A percentile compares a stretch with the other conserved stretches of the same genome.
Conservation (phyloP, 176 grass and related monocot genomes). For the Bromus sterilis region DNA sequence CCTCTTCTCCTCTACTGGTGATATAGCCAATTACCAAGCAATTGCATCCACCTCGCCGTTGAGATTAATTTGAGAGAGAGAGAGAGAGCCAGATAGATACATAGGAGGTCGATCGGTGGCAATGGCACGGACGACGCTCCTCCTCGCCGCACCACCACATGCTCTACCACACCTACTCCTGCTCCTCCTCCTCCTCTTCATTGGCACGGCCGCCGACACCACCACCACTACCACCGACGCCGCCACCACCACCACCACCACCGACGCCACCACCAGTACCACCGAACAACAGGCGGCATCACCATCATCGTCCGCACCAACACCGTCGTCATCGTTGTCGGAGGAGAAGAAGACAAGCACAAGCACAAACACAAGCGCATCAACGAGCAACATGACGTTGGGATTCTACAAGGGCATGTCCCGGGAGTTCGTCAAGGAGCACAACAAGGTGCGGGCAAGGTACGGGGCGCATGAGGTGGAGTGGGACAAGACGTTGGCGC, state of each 20-base stretch:
- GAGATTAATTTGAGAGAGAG: neutral
- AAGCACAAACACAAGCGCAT: too few relatives aligned
- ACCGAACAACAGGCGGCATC: neutral
- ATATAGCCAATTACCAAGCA: neutral
- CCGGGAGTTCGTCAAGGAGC: constrained; percentile 12
- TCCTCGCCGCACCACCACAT: neutral
- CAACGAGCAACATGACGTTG: too few relatives aligned
- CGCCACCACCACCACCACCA: neutral
- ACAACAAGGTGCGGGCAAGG: constrained; percentile 13
- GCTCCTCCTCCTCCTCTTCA: neutral
- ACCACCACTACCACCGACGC: neutral
- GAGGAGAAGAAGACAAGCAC: neutral
- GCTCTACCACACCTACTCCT: neutral
- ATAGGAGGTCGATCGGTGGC: neutral
- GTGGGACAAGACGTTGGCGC: constrained; percentile 28
- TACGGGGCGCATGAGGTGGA: neutral
- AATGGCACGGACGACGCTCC: neutral
- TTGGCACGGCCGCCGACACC: neutral
- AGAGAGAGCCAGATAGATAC: neutral
- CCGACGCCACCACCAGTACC: too few relatives aligned
- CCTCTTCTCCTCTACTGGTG: neutral
- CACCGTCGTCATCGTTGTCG: neutral
- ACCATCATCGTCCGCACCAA: neutral
- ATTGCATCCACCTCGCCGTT: neutral
- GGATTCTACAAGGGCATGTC: constrained; percentile 36